These are phyloP conservation scores for Paramecium biaurelia DNA, from an alignment of 73 alveolate species.

Conservation along the genomic window DNA sequence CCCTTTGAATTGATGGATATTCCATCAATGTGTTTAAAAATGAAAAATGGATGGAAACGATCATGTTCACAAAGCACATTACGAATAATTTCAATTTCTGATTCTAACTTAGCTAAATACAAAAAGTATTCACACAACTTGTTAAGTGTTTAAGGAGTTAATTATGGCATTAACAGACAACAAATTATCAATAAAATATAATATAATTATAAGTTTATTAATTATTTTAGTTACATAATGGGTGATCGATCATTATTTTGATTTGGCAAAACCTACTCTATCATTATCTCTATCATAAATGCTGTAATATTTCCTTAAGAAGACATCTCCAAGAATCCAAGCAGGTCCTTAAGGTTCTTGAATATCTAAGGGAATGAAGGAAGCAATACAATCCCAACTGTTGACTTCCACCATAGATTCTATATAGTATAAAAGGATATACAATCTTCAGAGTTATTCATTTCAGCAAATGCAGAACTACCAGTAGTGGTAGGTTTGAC, in stretches of 20 bases:
- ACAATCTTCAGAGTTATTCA: background rate
- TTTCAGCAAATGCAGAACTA: conserved; percentile 19
- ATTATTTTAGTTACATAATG: background rate
- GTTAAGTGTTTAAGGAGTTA: background rate
- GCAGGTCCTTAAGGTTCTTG: conserved; percentile 70
- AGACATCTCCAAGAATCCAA: conserved; percentile 86
- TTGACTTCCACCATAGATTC: conserved; percentile 46
- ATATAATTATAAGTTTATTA: background rate
- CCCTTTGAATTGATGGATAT: background rate
- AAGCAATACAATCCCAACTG: conserved; percentile 60
- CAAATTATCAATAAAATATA: background rate
- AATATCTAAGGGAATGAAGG: conserved; percentile 62
- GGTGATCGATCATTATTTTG: conserved; percentile 50
- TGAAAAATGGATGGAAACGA: background rate
- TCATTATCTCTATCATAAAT: conserved; percentile 86
- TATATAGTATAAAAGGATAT: background rate
- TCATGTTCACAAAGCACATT: background rate
- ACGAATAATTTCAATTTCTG: background rate
- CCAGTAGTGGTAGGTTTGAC: conserved; percentile 4
- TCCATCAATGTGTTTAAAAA: conserved; percentile 6
- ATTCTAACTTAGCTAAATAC: background rate
- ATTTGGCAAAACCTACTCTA: conserved; percentile 86
- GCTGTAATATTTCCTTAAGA: conserved; percentile 85
- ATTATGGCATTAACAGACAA: conserved; percentile 45
- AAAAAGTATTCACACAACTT: background rate